Percentiles rank a stretch among this genome's conserved stretches.
These are phyloP conservation scores for Mycena alexandri DNA, from an alignment of 768 basidiomycete genomes.

Conservation along the genomic window DNA sequence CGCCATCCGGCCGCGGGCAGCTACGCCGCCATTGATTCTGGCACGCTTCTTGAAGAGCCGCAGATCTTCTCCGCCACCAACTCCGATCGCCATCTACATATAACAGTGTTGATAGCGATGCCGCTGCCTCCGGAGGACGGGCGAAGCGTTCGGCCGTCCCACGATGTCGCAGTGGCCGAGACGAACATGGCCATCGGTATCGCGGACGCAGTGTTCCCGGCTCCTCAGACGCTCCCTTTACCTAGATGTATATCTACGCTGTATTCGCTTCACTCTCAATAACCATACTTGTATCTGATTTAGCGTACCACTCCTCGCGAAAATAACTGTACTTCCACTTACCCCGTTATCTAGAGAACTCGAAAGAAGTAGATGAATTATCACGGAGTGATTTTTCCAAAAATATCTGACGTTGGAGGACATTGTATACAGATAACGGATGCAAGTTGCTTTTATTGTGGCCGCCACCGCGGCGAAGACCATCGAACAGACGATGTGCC, in stretches of 20 bases:
- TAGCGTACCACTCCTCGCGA: neutral
- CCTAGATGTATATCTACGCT: neutral
- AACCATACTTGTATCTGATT: neutral
- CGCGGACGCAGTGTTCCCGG: neutral
- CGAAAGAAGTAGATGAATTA: no score
- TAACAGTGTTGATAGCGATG: conserved; percentile 26
- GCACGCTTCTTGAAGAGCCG: neutral
- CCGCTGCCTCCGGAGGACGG: conserved; percentile 4
- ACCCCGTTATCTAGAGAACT: no score
- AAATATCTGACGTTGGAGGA: no score
- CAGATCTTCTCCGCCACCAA: neutral
- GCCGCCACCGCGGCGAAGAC: no score
- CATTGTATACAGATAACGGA: neutral
- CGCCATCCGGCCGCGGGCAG: neutral
- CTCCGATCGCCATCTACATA: conserved; percentile 21
- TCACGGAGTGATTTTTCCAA: no score
- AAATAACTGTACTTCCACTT: no score
- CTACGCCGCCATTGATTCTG: conserved; percentile 10
- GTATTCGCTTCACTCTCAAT: no score
- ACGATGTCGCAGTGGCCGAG: neutral
- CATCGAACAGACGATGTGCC: neutral
- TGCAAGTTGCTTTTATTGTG: no score
- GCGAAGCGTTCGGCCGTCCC: neutral
- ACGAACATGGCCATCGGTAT: conserved; percentile 16
- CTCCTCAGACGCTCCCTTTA: neutral